Evolutionary conservation across 192 early-diverging fungal species (phyloP).

Genomic region (Entomortierella chlamydospora): DNA sequence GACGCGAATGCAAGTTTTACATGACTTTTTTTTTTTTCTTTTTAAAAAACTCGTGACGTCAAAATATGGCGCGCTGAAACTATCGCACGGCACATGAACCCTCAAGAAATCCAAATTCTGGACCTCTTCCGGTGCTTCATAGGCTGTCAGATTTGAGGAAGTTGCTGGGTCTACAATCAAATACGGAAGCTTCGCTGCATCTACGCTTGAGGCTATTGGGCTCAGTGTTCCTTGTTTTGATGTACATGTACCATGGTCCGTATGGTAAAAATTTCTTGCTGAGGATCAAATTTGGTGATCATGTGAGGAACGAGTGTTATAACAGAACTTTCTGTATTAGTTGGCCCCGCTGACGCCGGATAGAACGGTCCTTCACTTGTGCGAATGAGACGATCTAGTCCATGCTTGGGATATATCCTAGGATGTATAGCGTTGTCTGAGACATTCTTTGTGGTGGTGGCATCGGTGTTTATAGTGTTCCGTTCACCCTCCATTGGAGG

Average conservation of each 20-base stretch:
- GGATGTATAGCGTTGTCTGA: neutral
- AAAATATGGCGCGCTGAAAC: neutral
- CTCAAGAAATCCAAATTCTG: slow-evolving; percentile 4
- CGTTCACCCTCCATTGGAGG: neutral
- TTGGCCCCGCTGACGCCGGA: neutral
- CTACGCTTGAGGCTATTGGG: no score
- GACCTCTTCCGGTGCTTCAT: slow-evolving; percentile 10
- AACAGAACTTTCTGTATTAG: neutral
- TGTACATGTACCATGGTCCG: neutral
- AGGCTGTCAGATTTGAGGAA: slow-evolving; percentile 35
- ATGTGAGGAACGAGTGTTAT: neutral
- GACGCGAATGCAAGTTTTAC: no score
- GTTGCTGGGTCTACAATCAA: slow-evolving; percentile 37
- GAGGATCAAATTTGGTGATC: neutral
- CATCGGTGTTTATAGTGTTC: neutral
- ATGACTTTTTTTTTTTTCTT: no score
- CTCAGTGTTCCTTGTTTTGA: neutral
- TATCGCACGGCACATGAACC: slow-evolving; percentile 34
- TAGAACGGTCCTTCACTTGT: neutral
- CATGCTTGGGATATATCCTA: neutral
- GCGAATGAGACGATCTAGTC: neutral
- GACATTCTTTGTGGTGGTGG: no score
- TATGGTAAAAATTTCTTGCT: neutral
- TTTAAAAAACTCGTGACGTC: no score
- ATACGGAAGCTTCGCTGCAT: slow-evolving; percentile 3